These are phyloP conservation scores for Penicillium vulpinum DNA, from an alignment of 2,329 filamentous ascomycete species.

Conservation along the genomic window DNA sequence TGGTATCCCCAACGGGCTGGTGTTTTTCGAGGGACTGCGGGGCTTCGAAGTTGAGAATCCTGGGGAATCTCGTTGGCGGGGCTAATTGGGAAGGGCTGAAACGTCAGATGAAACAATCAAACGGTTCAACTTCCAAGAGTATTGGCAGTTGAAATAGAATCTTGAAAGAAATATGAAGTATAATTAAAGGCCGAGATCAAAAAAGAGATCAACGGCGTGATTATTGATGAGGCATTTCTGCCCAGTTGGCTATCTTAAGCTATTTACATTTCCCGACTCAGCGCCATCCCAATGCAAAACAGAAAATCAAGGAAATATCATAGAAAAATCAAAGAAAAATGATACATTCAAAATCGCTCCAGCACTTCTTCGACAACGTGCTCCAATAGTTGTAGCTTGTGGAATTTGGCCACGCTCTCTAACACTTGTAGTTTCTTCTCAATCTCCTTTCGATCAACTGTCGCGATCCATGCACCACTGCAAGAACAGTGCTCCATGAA, in stretches of 20 bases:
- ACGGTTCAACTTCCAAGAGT: no score
- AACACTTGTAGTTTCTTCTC: constrained; percentile 67
- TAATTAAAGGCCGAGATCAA: not conserved
- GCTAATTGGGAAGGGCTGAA: not conserved
- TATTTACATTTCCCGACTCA: not conserved
- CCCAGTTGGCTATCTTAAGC: not conserved
- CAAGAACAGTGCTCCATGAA: constrained; percentile 97
- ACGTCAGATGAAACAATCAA: not conserved
- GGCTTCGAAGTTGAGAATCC: constrained; percentile 1
- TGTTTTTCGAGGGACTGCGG: not conserved
- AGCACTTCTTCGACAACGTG: constrained; percentile 69
- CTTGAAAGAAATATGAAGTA: not conserved
- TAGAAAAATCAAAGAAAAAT: not conserved
- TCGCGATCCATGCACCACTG: constrained; percentile 79
- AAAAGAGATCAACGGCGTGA: not conserved
- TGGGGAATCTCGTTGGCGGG: constrained; percentile 1
- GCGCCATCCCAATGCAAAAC: not conserved
- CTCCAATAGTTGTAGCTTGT: constrained; percentile 77
- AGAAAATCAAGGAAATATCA: not conserved
- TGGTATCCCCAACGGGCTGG: not conserved
- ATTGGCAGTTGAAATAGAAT: not conserved
- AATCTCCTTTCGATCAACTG: constrained; percentile 66
- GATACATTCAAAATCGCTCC: constrained; percentile 24
- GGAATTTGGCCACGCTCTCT: constrained; percentile 72
- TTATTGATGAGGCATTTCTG: not conserved